These are phyloP conservation scores for Phlyctochytrium planicorne DNA, from an alignment of 192 early-diverging fungal species.

Conservation along the genomic window DNA sequence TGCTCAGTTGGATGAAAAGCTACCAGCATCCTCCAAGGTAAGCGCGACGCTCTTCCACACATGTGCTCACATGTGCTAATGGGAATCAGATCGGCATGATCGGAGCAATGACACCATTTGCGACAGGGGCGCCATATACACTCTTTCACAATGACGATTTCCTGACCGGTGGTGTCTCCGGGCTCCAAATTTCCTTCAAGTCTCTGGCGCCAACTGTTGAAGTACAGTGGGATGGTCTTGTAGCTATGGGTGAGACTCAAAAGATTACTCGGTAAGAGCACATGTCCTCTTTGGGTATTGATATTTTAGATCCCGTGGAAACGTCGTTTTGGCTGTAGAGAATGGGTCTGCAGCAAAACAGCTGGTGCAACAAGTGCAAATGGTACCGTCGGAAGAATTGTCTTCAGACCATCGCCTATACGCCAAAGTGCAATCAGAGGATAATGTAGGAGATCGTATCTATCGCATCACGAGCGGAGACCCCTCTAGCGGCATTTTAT, in stretches of 20 bases:
- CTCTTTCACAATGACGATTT: conserved; percentile 36
- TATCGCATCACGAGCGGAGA: conserved; percentile 41
- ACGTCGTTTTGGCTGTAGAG: conserved; percentile 35
- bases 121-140: conserved; percentile 30
- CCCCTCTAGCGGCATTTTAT: conserved; percentile 38
- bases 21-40: conserved; percentile 25
- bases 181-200: conserved; percentile 15
- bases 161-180: conserved; percentile 28
- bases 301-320: conserved; percentile 27
- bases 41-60: too few species aligned
- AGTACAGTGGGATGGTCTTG: conserved; percentile 9
- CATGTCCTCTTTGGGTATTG: neutral
- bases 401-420: conserved; percentile 28
- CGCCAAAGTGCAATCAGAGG: conserved; percentile 16
- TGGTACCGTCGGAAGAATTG: conserved; percentile 12
- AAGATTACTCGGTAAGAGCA: conserved; percentile 22
- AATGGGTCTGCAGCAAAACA: conserved; percentile 28
- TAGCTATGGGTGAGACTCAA: conserved; percentile 24
- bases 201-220: neutral
- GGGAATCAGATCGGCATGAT: conserved; percentile 27
- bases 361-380: conserved; percentile 20
- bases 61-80: neutral
- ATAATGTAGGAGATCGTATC: conserved; percentile 9
- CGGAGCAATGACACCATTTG: conserved; percentile 37
- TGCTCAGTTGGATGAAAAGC: conserved; percentile 13